Conservation (phyloP, 2,329 filamentous ascomycete species). For the Xylaria multiplex region DNA sequence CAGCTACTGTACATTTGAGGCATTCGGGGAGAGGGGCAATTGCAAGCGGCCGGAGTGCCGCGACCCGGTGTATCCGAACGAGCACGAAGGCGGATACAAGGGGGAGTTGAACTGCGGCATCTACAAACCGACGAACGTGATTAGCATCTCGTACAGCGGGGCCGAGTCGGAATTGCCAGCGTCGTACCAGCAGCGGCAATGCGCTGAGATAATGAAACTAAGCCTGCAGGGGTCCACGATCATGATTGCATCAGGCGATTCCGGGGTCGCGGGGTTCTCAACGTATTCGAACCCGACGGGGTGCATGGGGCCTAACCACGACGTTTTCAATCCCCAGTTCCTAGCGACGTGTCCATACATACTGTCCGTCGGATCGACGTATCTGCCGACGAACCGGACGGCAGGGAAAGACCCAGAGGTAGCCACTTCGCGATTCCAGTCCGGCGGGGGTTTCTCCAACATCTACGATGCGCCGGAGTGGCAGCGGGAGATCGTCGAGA, state of each 20-base stretch:
- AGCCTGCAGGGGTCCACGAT: slow-evolving; percentile 60
- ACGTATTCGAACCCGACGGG: slow-evolving; percentile 46
- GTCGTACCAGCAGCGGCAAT: slow-evolving; percentile 63
- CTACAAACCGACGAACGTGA: slow-evolving; percentile 49
- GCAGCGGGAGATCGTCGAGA: slow-evolving; percentile 21
- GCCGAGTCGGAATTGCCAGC: slow-evolving; percentile 63
- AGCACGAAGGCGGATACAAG: slow-evolving; percentile 59
- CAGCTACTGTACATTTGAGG: slow-evolving; percentile 62
- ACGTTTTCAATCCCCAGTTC: slow-evolving; percentile 62
- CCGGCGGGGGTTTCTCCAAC: slow-evolving; percentile 35
- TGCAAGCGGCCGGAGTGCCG: slow-evolving; percentile 52
- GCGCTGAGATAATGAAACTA: slow-evolving; percentile 63
- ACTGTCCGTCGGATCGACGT: slow-evolving; percentile 56
- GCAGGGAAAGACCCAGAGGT: slow-evolving; percentile 27
- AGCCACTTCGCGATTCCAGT: slow-evolving; percentile 25
- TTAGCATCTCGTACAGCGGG: slow-evolving; percentile 66
- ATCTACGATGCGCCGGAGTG: slow-evolving; percentile 32
- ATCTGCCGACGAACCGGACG: slow-evolving; percentile 37
- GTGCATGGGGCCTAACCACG: slow-evolving; percentile 51
- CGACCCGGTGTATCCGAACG: slow-evolving; percentile 63
- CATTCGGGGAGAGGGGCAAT: slow-evolving; percentile 61
- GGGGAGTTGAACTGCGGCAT: slow-evolving; percentile 51
- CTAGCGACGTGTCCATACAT: slow-evolving; percentile 61
- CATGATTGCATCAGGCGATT: slow-evolving; percentile 60
- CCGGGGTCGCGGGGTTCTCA: slow-evolving; percentile 55